These are phyloP conservation scores for Metschnikowia aberdeeniae DNA, from an alignment of 805 yeast species.

Conservation along the genomic window DNA sequence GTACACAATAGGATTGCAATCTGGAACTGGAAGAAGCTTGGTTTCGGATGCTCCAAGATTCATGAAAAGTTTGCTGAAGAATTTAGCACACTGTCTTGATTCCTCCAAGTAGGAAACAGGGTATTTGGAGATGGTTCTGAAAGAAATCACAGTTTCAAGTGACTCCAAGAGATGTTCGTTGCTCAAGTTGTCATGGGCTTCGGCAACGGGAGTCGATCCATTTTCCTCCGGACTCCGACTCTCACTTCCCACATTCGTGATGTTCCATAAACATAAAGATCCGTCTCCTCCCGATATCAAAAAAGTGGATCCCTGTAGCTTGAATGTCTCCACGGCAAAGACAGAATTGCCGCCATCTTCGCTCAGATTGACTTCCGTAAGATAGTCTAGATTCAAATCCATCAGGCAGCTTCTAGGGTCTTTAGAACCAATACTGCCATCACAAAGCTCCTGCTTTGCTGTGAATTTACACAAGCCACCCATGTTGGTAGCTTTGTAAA, in stretches of 20 bases:
- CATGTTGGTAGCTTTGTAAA: constrained; percentile 57
- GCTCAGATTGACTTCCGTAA: constrained; percentile 3
- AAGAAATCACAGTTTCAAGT: constrained; percentile 59
- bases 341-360: constrained; percentile 31
- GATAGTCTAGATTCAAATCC: constrained; percentile 6
- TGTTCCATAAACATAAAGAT: constrained; percentile 69
- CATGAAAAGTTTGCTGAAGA: constrained; percentile 55
- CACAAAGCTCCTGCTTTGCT: constrained; percentile 17
- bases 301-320: constrained; percentile 35
- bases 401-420: constrained; percentile 3
- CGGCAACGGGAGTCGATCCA: not conserved
- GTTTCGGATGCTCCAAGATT: constrained; percentile 68
- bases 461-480: constrained; percentile 36
- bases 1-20: constrained; percentile 83
- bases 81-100: constrained; percentile 82
- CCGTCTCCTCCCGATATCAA: constrained; percentile 72
- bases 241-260: constrained; percentile 23
- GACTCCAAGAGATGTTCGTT: constrained; percentile 64
- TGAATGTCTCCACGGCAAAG: constrained; percentile 51
- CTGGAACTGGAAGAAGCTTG: constrained; percentile 63
- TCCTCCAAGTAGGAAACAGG: constrained; percentile 70
- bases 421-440: constrained; percentile 1
- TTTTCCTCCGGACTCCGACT: constrained; percentile 8
- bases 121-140: constrained; percentile 71
- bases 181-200: constrained; percentile 22